A percentile compares a stretch with the other conserved stretches of the same genome.
These are phyloP conservation scores for Phlyctochytrium planicorne DNA, from an alignment of 192 early-diverging fungal genomes.

Conservation along the genomic window DNA sequence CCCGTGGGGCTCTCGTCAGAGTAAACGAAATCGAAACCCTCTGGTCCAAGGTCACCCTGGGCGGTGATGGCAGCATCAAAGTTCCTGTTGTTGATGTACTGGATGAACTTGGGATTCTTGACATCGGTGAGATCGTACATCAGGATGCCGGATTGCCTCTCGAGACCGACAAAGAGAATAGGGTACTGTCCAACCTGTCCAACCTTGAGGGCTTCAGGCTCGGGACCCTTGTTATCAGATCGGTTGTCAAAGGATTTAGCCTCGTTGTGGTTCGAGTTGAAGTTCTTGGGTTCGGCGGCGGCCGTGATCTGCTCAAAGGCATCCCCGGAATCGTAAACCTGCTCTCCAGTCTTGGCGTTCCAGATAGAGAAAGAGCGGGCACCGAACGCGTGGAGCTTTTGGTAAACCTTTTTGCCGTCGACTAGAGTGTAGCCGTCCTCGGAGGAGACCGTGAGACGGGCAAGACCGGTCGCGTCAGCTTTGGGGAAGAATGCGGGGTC, in stretches of 20 bases:
- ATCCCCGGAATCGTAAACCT: not conserved
- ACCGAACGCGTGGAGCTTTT: not conserved
- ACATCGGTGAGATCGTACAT: not conserved
- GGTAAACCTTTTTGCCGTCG: not conserved
- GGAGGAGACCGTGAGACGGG: not conserved
- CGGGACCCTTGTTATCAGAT: not conserved
- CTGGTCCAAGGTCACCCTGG: not conserved
- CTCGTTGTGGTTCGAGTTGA: slow-evolving; percentile 1
- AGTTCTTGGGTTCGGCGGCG: not conserved
- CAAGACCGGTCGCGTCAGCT: not conserved
- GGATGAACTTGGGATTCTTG: not conserved
- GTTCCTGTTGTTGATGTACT: not conserved
- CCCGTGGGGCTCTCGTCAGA: not conserved
- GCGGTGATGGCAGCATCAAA: not conserved
- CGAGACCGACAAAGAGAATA: not conserved
- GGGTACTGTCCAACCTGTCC: not conserved
- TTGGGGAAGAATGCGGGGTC: not conserved
- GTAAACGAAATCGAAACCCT: not conserved
- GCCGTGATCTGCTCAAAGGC: not conserved
- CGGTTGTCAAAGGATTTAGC: not conserved
- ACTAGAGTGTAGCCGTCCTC: not conserved
- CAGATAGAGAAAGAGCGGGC: not conserved
- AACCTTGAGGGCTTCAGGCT: not conserved
- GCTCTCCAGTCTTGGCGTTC: not conserved
- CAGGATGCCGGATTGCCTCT: not conserved